Evolutionary conservation across 768 basidiomycete species (phyloP).

Genomic region (Crassisporium funariophilum): DNA sequence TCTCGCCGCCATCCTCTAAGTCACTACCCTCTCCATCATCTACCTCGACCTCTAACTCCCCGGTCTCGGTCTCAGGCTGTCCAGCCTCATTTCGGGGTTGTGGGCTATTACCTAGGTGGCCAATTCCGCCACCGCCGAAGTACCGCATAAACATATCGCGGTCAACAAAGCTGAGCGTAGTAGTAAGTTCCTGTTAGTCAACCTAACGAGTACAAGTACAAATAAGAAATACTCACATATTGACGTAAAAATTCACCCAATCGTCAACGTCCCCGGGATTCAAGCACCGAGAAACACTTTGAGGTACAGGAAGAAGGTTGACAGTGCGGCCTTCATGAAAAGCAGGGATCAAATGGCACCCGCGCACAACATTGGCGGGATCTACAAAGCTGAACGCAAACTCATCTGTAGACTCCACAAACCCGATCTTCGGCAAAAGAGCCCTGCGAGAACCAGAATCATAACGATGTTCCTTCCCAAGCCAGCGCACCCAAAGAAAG

Average conservation of each 20-base stretch:
- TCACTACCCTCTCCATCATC: background rate
- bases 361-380: constrained; percentile 5
- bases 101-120: background rate
- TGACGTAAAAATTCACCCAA: constrained; percentile 9
- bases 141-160: constrained; percentile 10
- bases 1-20: background rate
- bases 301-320: constrained; percentile 6
- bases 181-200: constrained; percentile 2
- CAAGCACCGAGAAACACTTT: constrained; percentile 3
- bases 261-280: constrained; percentile 5
- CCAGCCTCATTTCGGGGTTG: background rate
- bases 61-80: background rate
- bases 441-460: constrained; percentile 1
- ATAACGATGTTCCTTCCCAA: constrained; percentile 10
- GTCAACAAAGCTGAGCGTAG: constrained; percentile 8
- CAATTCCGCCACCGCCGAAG: constrained; percentile 9
- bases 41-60: background rate
- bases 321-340: constrained; percentile 5
- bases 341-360: constrained; percentile 10
- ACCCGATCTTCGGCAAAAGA: constrained; percentile 9
- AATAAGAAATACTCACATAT: constrained; percentile 9
- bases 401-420: constrained; percentile 10
- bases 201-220: background rate
- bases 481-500: constrained; percentile 11
- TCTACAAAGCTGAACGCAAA: constrained; percentile 10